Conservation (phyloP, 2,329 filamentous ascomycete species). For the Periconia sp. region DNA sequence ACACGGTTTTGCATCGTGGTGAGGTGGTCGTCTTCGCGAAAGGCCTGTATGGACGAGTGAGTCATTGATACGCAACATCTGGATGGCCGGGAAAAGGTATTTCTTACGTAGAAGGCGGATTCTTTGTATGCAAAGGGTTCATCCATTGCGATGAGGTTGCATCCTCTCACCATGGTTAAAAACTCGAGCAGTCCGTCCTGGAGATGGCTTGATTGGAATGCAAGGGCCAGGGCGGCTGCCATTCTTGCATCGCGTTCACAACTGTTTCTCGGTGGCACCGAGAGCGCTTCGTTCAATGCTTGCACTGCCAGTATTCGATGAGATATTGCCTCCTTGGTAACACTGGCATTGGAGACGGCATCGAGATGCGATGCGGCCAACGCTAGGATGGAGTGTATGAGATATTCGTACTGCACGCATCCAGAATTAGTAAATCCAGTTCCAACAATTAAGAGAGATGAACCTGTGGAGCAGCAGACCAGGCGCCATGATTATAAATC, state of each 20-base stretch:
- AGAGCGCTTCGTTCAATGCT: conserved; percentile 41
- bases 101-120: conserved; percentile 32
- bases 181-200: conserved; percentile 41
- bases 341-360: conserved; percentile 50
- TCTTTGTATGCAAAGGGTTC: conserved; percentile 21
- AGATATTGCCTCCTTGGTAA: conserved; percentile 60
- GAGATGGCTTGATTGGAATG: conserved; percentile 42
- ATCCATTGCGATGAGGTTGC: conserved; percentile 36
- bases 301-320: conserved; percentile 68
- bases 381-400: conserved; percentile 72
- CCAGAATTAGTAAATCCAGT: conserved; percentile 8
- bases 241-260: conserved; percentile 41
- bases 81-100: no score
- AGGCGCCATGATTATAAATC: neutral
- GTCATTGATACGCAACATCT: neutral
- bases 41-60: conserved; percentile 21
- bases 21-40: conserved; percentile 35
- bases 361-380: conserved; percentile 68
- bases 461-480: neutral
- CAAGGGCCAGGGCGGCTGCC: conserved; percentile 39
- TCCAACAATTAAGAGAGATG: neutral
- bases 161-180: conserved; percentile 42
- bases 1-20: conserved; percentile 33
- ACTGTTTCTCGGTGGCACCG: conserved; percentile 32
- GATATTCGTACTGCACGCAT: conserved; percentile 58